Percentiles rank a stretch among this genome's conserved stretches.
phyloP scores from a whole-genome alignment of 495 filamentous ascomycete genomes.

The Alectoria sarmentosa region DNA sequence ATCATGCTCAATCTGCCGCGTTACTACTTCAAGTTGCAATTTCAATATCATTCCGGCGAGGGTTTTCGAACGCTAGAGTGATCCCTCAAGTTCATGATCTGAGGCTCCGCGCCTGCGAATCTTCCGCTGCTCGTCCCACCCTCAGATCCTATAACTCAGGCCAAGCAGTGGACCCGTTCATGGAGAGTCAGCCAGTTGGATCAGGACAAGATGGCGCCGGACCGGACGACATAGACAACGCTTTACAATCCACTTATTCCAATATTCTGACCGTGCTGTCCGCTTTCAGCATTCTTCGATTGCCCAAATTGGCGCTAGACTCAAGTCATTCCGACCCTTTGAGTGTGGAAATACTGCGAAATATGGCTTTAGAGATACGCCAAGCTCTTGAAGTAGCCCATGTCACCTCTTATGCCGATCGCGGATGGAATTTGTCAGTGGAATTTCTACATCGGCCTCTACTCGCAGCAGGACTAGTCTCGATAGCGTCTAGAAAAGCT shows the following conservation, averaged over 20 bases:
- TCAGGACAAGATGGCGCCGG: background rate
- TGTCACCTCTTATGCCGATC: background rate
- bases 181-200: background rate
- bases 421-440: background rate
- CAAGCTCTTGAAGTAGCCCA: conserved; percentile 5
- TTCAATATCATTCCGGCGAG: conserved; percentile 10
- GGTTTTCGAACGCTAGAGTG: background rate
- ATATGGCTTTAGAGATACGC: conserved; percentile 5
- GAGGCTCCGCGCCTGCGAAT: conserved; percentile 3
- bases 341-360: background rate
- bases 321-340: too few relatives aligned
- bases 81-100: conserved; percentile 15
- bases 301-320: background rate
- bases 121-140: background rate
- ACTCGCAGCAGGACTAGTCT: conserved; percentile 12
- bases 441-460: conserved; percentile 7
- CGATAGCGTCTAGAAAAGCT: background rate
- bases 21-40: conserved; percentile 38
- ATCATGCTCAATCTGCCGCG: conserved; percentile 33
- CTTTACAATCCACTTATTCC: conserved; percentile 1
- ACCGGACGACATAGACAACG: background rate
- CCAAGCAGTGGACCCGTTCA: background rate
- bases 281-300: background rate
- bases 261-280: conserved; percentile 11
- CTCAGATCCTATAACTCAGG: conserved; percentile 2